These are phyloP conservation scores for Ganoderma lingzhi DNA, from an alignment of 1,284 basidiomycete species.

Conservation along the genomic window DNA sequence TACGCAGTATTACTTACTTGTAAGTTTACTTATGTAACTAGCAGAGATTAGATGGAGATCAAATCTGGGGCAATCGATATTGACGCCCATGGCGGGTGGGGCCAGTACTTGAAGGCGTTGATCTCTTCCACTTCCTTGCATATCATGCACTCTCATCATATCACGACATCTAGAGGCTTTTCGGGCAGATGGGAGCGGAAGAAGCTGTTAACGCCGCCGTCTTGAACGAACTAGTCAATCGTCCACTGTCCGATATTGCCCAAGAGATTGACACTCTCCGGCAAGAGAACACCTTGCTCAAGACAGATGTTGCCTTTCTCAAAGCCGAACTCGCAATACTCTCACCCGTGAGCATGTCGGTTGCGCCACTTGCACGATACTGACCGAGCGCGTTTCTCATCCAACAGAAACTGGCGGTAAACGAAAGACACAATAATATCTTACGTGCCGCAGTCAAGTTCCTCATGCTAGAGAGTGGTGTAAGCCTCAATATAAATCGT, in stretches of 20 bases:
- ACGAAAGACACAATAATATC: background rate
- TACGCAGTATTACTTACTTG: too few relatives aligned
- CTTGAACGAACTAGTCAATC: conserved; percentile 17
- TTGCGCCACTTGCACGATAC: background rate
- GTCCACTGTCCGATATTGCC: conserved; percentile 23
- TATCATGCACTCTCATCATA: conserved; percentile 2
- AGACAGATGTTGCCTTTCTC: background rate
- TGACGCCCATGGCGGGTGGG: background rate
- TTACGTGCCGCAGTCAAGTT: conserved; percentile 15
- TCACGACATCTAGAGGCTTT: background rate
- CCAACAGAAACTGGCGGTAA: background rate
- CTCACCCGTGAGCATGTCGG: conserved; percentile 7
- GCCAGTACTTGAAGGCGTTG: background rate
- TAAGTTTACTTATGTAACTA: too few relatives aligned
- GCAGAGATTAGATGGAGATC: background rate
- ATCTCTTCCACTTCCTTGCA: background rate
- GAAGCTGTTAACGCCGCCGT: background rate
- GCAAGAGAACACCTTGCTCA: conserved; percentile 12
- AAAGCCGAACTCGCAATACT: conserved; percentile 4
- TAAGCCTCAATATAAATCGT: background rate
- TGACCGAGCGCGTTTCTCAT: background rate
- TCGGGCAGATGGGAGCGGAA: background rate
- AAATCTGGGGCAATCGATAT: conserved; percentile 1
- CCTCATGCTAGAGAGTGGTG: conserved; percentile 22
- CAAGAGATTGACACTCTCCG: conserved; percentile 17